Conservation (phyloP, 805 yeast genomes). For the Starmera amethionina region DNA sequence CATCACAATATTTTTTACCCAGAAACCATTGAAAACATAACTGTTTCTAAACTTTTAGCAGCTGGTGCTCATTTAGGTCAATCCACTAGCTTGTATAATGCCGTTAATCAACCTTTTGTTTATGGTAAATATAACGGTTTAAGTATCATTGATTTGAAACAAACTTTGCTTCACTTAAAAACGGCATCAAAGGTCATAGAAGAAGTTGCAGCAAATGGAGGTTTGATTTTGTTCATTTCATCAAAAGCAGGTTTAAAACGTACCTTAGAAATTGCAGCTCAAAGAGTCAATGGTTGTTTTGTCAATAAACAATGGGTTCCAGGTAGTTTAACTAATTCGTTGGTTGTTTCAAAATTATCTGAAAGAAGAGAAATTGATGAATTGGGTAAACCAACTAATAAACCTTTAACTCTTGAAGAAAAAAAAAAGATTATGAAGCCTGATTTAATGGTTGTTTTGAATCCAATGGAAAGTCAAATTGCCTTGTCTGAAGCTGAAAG, state of each 20-base stretch:
- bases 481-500: conserved; percentile 75
- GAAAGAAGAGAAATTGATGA: conserved; percentile 70
- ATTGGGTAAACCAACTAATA: conserved; percentile 55
- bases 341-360: conserved; percentile 49
- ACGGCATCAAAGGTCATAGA: conserved; percentile 81
- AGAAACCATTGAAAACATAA: conserved; percentile 40
- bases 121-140: conserved; percentile 87
- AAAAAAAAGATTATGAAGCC: conserved; percentile 62
- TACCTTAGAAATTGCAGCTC: conserved; percentile 71
- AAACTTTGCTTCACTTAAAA: conserved; percentile 64
- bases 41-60: conserved; percentile 67
- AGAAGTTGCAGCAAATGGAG: conserved; percentile 78
- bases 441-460: conserved; percentile 76
- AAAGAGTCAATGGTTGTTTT: conserved; percentile 67
- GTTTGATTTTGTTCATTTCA: conserved; percentile 77
- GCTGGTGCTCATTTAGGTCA: conserved; percentile 96
- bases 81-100: conserved; percentile 67
- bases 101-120: conserved; percentile 75
- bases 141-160: conserved; percentile 82
- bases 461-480: conserved; percentile 79
- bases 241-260: conserved; percentile 70
- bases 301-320: conserved; percentile 88
- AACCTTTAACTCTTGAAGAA: conserved; percentile 43
- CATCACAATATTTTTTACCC: conserved; percentile 58
- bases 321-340: conserved; percentile 83